Percentiles rank a stretch among this genome's conserved stretches.
These are phyloP conservation scores for Calocera cornea DNA, from an alignment of 768 basidiomycete species.

Conservation along the genomic window DNA sequence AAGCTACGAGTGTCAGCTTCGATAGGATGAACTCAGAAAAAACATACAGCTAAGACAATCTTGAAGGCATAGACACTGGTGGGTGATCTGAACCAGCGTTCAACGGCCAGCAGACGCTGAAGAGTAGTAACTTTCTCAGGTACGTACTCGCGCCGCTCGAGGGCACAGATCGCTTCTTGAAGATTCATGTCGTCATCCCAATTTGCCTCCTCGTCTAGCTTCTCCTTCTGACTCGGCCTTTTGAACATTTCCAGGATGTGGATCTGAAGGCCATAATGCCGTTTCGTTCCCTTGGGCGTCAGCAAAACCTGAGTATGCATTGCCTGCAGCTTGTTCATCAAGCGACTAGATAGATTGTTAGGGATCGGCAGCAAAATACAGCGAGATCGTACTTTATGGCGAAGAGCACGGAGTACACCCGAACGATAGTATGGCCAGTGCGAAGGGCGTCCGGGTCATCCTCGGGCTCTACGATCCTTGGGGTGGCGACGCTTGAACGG, in stretches of 20 bases:
- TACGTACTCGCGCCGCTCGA: slow-evolving; percentile 16
- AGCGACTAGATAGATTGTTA: slow-evolving; percentile 10
- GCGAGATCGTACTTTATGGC: slow-evolving; percentile 15
- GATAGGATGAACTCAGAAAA: not conserved
- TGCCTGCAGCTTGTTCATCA: slow-evolving; percentile 16
- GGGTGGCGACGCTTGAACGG: not conserved
- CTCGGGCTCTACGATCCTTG: not conserved
- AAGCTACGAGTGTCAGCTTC: not conserved
- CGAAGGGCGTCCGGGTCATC: not conserved
- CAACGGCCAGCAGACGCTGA: slow-evolving; percentile 12
- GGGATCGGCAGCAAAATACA: not conserved
- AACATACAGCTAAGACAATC: slow-evolving; percentile 17
- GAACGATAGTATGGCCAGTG: slow-evolving; percentile 7
- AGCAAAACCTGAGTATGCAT: slow-evolving; percentile 15
- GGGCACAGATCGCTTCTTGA: slow-evolving; percentile 19
- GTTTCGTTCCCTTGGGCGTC: slow-evolving; percentile 2
- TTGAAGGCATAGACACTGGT: slow-evolving; percentile 19
- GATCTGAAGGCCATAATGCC: slow-evolving; percentile 16
- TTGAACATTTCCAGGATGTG: slow-evolving; percentile 21
- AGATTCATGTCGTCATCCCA: slow-evolving; percentile 12
- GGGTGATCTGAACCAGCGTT: slow-evolving; percentile 11
- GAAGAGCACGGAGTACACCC: slow-evolving; percentile 20
- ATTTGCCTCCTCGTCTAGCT: not conserved
- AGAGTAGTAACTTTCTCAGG: slow-evolving; percentile 7
- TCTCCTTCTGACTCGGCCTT: not conserved